These are phyloP conservation scores for Kodamaea derodonti DNA, from an alignment of 1,139 yeast species.

Conservation along the genomic window DNA sequence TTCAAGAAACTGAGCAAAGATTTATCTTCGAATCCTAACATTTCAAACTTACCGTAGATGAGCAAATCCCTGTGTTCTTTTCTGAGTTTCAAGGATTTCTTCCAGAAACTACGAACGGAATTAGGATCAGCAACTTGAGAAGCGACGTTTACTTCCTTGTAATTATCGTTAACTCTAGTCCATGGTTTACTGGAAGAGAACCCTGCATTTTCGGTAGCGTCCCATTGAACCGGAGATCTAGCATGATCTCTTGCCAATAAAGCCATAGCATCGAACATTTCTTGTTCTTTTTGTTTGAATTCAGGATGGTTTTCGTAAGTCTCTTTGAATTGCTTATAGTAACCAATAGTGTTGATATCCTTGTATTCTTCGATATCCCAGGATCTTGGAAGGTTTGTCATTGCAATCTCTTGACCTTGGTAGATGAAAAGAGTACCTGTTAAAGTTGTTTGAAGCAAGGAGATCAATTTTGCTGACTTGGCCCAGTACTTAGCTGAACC, in stretches of 20 bases:
- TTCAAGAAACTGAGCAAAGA: constrained; percentile 40
- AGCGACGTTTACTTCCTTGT: constrained; percentile 46
- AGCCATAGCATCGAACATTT: constrained; percentile 30
- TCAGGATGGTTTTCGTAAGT: constrained; percentile 28
- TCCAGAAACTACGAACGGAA: constrained; percentile 48
- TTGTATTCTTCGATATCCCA: constrained; percentile 50
- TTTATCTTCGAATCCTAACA: constrained; percentile 36
- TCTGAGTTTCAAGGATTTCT: constrained; percentile 39
- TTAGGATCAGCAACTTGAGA: constrained; percentile 44
- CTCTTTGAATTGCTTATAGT: constrained; percentile 32
- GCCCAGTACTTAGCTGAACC: constrained; percentile 37
- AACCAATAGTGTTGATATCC: constrained; percentile 48
- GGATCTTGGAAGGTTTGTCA: constrained; percentile 42
- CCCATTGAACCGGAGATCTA: constrained; percentile 62
- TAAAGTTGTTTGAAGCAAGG: constrained; percentile 42
- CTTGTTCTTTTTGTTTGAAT: constrained; percentile 22
- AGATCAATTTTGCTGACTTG: constrained; percentile 46
- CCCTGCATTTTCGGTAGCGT: constrained; percentile 40
- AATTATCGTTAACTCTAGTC: constrained; percentile 52
- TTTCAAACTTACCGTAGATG: constrained; percentile 46
- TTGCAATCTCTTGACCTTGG: constrained; percentile 62
- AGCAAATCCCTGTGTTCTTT: constrained; percentile 41
- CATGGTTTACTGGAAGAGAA: constrained; percentile 53
- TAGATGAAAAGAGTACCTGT: constrained; percentile 57
- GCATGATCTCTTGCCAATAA: constrained; percentile 51